Evolutionary conservation across 768 basidiomycete species (phyloP), one percentile per base, ranked within the genome.

Genomic region (Amanita inopinata): DNA sequence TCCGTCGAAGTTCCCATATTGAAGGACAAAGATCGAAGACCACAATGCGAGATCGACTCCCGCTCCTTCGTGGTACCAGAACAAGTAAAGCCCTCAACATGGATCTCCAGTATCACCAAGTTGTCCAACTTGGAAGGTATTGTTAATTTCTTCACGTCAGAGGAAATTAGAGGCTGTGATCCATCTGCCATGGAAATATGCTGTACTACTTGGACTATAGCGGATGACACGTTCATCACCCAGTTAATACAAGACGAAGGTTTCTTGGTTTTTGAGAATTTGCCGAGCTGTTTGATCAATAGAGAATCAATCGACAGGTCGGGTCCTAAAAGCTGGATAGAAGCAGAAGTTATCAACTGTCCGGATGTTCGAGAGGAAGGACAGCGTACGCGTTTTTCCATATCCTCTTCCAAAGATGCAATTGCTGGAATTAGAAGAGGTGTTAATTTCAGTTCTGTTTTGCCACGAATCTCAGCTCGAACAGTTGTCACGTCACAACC

Each of bases 341-440:
- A 3, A 32, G 19, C 44, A 18, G 6, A 32, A 30, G 20, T 32
- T 34, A 32, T 40, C 8, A 39, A 40, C 20, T 12, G 23, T 5
- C 31, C 19, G 1, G 10, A 18, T 12, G 14, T 17, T 15, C 11
- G 31, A 10, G 37, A 33, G 25, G 27, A 23, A 35, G 45, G 28
- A 22, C 19, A 34, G 49, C 69, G 54, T 55, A 82, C 80, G 53
- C 61, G 61, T 19, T 51, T 56, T 42, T 61, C 60, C 28, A 73
- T 46, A 34, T 78, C 79, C 32, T 70, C 58, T 51, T 73, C 65
- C 12, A 85, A 52, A 40, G 55, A 55, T 23, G 56, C 53, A n/a
- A 63, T 54, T 33, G 66, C 68, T 12, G 66, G 61, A 27, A 76
- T 46, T 12, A 77, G 36, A 14, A 84, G 61, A 2, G 83, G 83